phyloP scores from a whole-genome alignment of 371 early-diverging fungal species.

The Modicella reniformis region DNA sequence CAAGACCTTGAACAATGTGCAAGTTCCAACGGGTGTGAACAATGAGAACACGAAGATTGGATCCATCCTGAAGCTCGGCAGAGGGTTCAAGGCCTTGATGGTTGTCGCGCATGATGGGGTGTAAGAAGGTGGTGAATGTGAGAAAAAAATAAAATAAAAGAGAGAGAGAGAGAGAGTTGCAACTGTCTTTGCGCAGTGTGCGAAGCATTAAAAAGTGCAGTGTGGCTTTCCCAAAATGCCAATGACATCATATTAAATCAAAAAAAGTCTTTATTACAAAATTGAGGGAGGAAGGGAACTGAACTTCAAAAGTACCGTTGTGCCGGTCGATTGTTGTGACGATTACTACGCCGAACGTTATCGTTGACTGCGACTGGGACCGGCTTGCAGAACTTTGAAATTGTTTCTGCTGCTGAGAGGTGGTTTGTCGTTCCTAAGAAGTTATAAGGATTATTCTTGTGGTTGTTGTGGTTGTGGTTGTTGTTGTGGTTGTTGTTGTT shows the following conservation, averaged over 20 bases:
- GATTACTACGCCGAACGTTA: slow-evolving; percentile 5
- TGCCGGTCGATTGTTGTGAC: neutral
- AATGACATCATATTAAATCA: no score
- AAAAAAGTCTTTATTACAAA: no score
- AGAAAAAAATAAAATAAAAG: no score
- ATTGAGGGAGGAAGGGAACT: no score
- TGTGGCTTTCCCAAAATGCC: no score
- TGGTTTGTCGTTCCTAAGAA: slow-evolving; percentile 7
- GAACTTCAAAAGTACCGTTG: neutral
- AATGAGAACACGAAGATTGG: slow-evolving; percentile 78
- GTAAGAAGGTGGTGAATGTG: no score
- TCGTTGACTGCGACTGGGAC: slow-evolving; percentile 8
- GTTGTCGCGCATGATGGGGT: slow-evolving; percentile 57
- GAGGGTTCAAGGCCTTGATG: slow-evolving; percentile 79
- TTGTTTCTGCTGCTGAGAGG: neutral
- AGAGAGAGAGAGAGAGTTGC: no score
- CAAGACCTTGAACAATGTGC: slow-evolving; percentile 82
- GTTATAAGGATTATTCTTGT: neutral
- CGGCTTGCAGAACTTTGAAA: slow-evolving; percentile 14
- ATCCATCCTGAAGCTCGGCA: slow-evolving; percentile 68
- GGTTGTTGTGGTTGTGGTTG: no score
- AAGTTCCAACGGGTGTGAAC: slow-evolving; percentile 96
- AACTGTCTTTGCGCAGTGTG: no score
- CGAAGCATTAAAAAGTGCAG: no score
- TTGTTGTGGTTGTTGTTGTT: no score